Percentiles rank a stretch among this genome's conserved stretches.
These are phyloP conservation scores for Tetrastigma voinierianum DNA, from an alignment of 164 flowering plant genomes.

Conservation along the genomic window DNA sequence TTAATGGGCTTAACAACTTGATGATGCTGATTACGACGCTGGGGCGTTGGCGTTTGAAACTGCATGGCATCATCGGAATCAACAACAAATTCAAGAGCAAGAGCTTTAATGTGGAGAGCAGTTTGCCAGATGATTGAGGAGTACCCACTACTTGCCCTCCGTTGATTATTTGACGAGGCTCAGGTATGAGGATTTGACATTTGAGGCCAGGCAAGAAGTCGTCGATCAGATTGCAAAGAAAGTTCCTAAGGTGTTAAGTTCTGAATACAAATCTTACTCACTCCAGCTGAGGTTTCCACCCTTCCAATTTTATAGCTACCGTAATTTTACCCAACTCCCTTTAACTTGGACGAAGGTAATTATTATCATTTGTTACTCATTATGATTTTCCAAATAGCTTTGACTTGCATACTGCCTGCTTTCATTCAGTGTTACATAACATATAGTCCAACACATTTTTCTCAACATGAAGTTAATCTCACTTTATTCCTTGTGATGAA, in stretches of 20 bases:
- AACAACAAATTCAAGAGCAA: too few relatives aligned
- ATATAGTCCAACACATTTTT: background rate
- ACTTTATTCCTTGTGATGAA: background rate
- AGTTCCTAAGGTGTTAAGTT: slow-evolving; percentile 17
- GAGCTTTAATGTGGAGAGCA: too few relatives aligned
- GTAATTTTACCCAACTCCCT: background rate
- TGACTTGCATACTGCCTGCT: background rate
- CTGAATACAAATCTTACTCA: slow-evolving; percentile 13
- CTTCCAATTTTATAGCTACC: slow-evolving; percentile 6
- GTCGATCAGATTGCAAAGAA: slow-evolving; percentile 90
- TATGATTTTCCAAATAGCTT: background rate
- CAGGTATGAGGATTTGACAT: slow-evolving; percentile 59
- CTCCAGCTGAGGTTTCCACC: slow-evolving; percentile 11
- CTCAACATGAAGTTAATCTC: background rate
- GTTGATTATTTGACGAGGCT: slow-evolving; percentile 60
- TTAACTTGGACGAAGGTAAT: too few relatives aligned
- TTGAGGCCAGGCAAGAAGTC: slow-evolving; percentile 54
- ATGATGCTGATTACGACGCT: too few relatives aligned
- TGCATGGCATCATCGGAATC: too few relatives aligned
- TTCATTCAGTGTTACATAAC: background rate
- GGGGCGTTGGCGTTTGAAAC: too few relatives aligned
- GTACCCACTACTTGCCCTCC: slow-evolving; percentile 43
- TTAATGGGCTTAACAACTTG: too few relatives aligned
- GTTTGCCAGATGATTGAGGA: too few relatives aligned
- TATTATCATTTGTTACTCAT: background rate